These are phyloP conservation scores for Aaosphaeria pasadenensis DNA, from an alignment of 2,329 filamentous ascomycete genomes.

Conservation along the genomic window DNA sequence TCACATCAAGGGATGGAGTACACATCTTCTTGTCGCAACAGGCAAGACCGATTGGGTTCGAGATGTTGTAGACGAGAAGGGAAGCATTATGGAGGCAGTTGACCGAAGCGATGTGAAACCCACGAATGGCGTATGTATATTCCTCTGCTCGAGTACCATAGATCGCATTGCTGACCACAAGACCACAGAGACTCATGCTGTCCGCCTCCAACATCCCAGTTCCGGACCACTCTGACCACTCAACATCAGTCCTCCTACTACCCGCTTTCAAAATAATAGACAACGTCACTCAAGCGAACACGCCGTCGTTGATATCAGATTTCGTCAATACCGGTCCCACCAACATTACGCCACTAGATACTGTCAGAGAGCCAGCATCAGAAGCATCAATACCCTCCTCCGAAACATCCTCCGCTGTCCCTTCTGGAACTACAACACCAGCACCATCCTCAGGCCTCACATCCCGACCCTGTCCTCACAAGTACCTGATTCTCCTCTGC, in stretches of 20 bases:
- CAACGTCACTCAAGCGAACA: constrained; percentile 73
- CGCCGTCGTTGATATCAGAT: constrained; percentile 66
- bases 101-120: constrained; percentile 55
- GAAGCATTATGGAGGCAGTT: constrained; percentile 55
- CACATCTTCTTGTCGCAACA: constrained; percentile 90
- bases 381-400: constrained; percentile 6
- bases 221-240: constrained; percentile 60
- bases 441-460: constrained; percentile 43
- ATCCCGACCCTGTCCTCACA: constrained; percentile 72
- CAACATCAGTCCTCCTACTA: constrained; percentile 76
- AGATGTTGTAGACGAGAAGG: constrained; percentile 78
- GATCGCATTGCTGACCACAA: background rate
- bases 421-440: constrained; percentile 8
- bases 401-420: constrained; percentile 13
- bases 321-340: constrained; percentile 73
- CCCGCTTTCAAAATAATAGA: constrained; percentile 81
- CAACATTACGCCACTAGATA: constrained; percentile 62
- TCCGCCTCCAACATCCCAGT: constrained; percentile 89
- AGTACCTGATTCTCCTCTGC: constrained; percentile 86
- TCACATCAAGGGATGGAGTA: constrained; percentile 79
- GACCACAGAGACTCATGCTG: constrained; percentile 72
- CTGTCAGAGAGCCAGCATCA: constrained; percentile 7
- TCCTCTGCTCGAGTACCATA: background rate
- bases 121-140: constrained; percentile 62
- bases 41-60: constrained; percentile 93